phyloP scores from a whole-genome alignment of 1,284 basidiomycete species.

The Cerioporus squamosus region DNA sequence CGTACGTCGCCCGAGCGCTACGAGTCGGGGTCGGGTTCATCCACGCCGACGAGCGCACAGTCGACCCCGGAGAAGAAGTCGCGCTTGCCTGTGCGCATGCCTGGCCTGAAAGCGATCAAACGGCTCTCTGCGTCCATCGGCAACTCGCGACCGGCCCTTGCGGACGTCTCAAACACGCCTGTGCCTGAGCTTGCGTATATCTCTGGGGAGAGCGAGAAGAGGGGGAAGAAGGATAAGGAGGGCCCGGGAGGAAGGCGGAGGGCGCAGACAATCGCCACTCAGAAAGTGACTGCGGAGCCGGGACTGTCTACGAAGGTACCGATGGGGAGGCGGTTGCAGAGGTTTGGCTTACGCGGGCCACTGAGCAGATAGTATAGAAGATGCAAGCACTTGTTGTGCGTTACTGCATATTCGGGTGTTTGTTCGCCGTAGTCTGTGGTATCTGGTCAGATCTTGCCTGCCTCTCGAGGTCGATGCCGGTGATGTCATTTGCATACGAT shows the following conservation, averaged over 20 bases:
- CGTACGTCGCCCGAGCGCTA: background rate
- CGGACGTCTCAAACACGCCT: constrained; percentile 29
- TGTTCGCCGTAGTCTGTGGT: too few relatives aligned
- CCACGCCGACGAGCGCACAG: constrained; percentile 2
- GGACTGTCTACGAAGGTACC: constrained; percentile 18
- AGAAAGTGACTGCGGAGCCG: background rate
- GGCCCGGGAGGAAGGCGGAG: constrained; percentile 4
- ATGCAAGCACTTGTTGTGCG: too few relatives aligned
- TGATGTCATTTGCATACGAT: too few relatives aligned
- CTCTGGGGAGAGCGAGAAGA: background rate
- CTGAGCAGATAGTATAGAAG: background rate
- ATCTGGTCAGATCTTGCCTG: too few relatives aligned
- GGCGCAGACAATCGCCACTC: background rate
- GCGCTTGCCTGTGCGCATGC: constrained; percentile 29
- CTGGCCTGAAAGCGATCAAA: constrained; percentile 25
- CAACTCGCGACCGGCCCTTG: constrained; percentile 29
- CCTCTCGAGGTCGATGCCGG: too few relatives aligned
- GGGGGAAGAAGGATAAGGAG: background rate
- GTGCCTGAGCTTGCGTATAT: constrained; percentile 7
- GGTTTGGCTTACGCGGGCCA: constrained; percentile 8
- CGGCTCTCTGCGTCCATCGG: constrained; percentile 29
- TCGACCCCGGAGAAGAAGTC: constrained; percentile 26
- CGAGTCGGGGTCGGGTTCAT: background rate
- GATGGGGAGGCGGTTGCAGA: constrained; percentile 19
- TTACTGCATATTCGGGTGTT: too few relatives aligned